These are phyloP conservation scores for Saturnispora sanitii DNA, from an alignment of 805 yeast genomes.

Conservation along the genomic window DNA sequence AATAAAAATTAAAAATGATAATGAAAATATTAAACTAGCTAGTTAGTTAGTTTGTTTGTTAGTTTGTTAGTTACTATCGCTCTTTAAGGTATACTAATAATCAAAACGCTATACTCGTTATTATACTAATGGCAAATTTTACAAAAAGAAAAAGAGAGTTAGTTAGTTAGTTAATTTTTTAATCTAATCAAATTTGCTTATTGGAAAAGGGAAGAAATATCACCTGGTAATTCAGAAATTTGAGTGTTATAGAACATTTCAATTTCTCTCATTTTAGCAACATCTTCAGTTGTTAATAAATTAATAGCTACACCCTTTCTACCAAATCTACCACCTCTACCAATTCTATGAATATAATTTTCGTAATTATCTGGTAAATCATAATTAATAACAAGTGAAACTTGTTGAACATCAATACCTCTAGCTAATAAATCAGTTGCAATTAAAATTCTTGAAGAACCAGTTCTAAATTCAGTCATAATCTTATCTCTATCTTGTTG, in stretches of 20 bases:
- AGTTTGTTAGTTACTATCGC: too few species aligned
- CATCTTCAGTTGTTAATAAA: slow-evolving; percentile 77
- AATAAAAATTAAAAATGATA: too few species aligned
- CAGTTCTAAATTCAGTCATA: slow-evolving; percentile 93
- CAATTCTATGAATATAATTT: slow-evolving; percentile 94
- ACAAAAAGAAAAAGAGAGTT: neutral
- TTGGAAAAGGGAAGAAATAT: slow-evolving; percentile 13
- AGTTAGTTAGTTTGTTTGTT: too few species aligned
- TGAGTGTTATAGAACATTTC: slow-evolving; percentile 85
- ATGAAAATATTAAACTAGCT: too few species aligned
- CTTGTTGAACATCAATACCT: slow-evolving; percentile 97
- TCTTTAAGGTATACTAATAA: too few species aligned
- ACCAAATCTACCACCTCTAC: slow-evolving; percentile 98
- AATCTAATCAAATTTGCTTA: neutral
- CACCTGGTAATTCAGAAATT: slow-evolving; percentile 85
- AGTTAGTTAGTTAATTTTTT: neutral
- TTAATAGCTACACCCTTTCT: slow-evolving; percentile 97
- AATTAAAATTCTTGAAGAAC: slow-evolving; percentile 85
- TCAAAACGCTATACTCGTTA: too few species aligned
- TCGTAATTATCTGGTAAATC: slow-evolving; percentile 86
- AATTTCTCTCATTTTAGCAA: slow-evolving; percentile 65
- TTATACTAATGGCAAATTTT: neutral
- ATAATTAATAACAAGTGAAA: slow-evolving; percentile 87
- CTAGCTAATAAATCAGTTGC: slow-evolving; percentile 95
- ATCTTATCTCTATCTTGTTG: slow-evolving; percentile 90